Evolutionary conservation across 2,329 filamentous ascomycete species (phyloP).

Genomic region (Fusarium temperatum): DNA sequence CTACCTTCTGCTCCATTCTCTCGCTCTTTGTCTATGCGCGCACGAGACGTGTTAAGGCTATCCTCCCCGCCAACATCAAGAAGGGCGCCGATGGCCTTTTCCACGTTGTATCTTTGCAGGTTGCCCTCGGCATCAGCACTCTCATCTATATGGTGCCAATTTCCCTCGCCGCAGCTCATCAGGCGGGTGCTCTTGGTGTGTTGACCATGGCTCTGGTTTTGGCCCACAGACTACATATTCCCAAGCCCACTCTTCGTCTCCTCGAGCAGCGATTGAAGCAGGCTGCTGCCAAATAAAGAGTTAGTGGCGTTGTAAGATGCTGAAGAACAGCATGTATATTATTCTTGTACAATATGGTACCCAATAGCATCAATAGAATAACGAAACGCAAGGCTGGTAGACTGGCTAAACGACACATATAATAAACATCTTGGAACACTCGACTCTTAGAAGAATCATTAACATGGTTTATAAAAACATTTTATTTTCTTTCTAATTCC

Average conservation of each 20-base stretch:
- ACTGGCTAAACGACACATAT: background rate
- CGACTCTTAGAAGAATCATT: conserved; percentile 25
- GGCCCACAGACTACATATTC: conserved; percentile 79
- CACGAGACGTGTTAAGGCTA: conserved; percentile 64
- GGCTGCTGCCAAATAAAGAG: conserved; percentile 24
- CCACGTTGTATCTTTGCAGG: conserved; percentile 84
- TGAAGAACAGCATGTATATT: conserved; percentile 32
- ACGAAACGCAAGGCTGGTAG: conserved; percentile 9
- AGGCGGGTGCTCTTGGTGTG: conserved; percentile 87
- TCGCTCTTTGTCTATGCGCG: conserved; percentile 84
- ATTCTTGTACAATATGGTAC: conserved; percentile 41
- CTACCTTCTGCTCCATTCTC: conserved; percentile 84
- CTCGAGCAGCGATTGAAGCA: conserved; percentile 62
- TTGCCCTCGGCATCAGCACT: conserved; percentile 86
- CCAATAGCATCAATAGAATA: conserved; percentile 28
- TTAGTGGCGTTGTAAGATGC: conserved; percentile 22
- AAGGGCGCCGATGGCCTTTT: conserved; percentile 82
- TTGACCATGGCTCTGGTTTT: conserved; percentile 84
- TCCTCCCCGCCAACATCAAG: conserved; percentile 70
- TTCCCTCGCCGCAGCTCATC: conserved; percentile 87
- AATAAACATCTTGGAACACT: conserved; percentile 24
- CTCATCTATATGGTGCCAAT: conserved; percentile 94
- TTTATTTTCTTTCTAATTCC: conserved; percentile 27
- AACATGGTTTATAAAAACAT: conserved; percentile 18
- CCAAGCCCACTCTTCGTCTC: conserved; percentile 69